Evolutionary conservation across 2,329 filamentous ascomycete genomes (phyloP).

Genomic region (Diaporthe batatas): DNA sequence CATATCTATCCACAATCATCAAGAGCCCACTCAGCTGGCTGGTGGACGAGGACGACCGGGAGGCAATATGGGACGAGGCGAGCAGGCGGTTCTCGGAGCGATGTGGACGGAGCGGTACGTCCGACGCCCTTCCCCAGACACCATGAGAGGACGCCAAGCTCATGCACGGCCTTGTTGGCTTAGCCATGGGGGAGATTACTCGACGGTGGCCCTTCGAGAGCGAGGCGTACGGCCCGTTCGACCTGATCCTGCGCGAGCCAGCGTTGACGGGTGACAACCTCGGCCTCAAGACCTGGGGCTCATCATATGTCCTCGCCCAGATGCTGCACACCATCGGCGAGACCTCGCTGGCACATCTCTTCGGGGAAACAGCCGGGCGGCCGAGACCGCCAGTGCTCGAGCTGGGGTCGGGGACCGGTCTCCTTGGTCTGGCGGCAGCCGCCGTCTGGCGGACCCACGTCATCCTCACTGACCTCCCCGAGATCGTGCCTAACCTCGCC

Average conservation of each 20-base stretch:
- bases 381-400: slow-evolving; percentile 70
- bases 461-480: slow-evolving; percentile 83
- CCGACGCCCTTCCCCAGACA: neutral
- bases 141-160: neutral
- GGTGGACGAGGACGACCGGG: slow-evolving; percentile 72
- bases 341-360: slow-evolving; percentile 60
- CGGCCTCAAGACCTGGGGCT: slow-evolving; percentile 96
- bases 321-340: slow-evolving; percentile 69
- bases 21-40: slow-evolving; percentile 78
- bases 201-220: slow-evolving; percentile 66
- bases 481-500: slow-evolving; percentile 86
- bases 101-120: slow-evolving; percentile 79
- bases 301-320: slow-evolving; percentile 86
- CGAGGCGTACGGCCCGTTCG: slow-evolving; percentile 59
- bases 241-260: slow-evolving; percentile 85
- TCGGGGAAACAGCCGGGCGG: slow-evolving; percentile 53
- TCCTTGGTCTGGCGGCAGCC: slow-evolving; percentile 90
- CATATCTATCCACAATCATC: slow-evolving; percentile 79
- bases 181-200: slow-evolving; percentile 69
- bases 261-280: slow-evolving; percentile 89
- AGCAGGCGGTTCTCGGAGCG: slow-evolving; percentile 86
- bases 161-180: slow-evolving; percentile 26
- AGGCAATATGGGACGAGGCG: slow-evolving; percentile 82
- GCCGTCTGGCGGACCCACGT: slow-evolving; percentile 76
- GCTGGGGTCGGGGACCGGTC: slow-evolving; percentile 88